Base-by-base conservation (phyloP, 208 protist genomes). In the Crithidia acanthocephali region DNA sequence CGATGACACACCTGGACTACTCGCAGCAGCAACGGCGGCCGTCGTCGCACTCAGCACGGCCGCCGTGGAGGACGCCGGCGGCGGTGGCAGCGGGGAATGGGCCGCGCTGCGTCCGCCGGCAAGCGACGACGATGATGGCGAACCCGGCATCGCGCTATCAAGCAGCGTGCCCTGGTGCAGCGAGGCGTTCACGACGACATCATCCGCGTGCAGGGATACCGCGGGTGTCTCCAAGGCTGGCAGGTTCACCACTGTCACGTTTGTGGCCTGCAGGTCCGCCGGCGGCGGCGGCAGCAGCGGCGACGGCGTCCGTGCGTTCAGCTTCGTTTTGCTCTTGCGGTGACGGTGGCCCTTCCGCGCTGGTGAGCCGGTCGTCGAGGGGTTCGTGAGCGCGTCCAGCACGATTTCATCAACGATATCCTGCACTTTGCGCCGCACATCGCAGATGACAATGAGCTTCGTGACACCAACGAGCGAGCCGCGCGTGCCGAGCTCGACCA, bases 361-460 rank as follows among this genome's bases (percentile, higher is more conserved):
- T 25, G 33, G 44, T 5, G 44, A 60, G 64, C 30, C 57, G 44
- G 28, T n/a, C 22, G 35, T 68, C 23, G 72, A 40, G 42, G 55
- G 56, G 45, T 66, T 65, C 62, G 37, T 61, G 72, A 68, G 59
- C 42, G 73, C 51, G 51, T 69, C 68, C n/a, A 30, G 25, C 25
- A 68, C 40, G 15, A 70, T 61, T 23, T 72, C 59, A 42, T 55
- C 52, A 2, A 77, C 64, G 32, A 70, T 64, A 42, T 71, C 57
- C 64, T 77, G 64, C 57, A 57, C 74, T 27, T 59, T 56, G 37
- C 57, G 45, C 27, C 52, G 61, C 25, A 44, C 59, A 32, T 83
- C 78, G 45, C 67, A 79, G 63, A 83, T 79, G 44, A 79, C 68
- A 47, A 79, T 83, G 25, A 83, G 59, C 61, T 76, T 79, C 68